A percentile compares a stretch with the other conserved stretches of the same genome.
Evolutionary conservation across 371 early-diverging fungal genomes (phyloP).

Genomic region (Umbelopsis sp.): DNA sequence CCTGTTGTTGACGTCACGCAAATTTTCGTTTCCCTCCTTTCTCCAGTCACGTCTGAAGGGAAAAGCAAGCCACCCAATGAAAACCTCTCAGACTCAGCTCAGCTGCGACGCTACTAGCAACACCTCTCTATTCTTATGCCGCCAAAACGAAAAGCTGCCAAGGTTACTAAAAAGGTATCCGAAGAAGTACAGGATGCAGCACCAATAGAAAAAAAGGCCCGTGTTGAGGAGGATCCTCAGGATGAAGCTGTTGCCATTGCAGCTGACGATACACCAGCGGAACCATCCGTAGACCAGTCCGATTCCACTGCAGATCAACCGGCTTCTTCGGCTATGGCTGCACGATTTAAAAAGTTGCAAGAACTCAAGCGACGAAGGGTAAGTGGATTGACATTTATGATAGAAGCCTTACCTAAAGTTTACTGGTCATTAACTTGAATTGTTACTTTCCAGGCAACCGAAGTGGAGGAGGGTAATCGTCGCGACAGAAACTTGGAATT

Average conservation of each 20-base stretch:
- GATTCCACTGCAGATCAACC: background rate
- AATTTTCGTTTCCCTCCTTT: background rate
- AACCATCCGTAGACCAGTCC: no score
- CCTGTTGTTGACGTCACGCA: slow-evolving; percentile 13
- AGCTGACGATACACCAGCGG: no score
- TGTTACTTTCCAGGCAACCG: slow-evolving; percentile 42
- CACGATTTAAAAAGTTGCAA: slow-evolving; percentile 57
- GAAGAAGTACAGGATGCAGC: background rate
- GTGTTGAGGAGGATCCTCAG: slow-evolving; percentile 10
- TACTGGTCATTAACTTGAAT: background rate
- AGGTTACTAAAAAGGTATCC: background rate
- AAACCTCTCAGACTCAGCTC: background rate
- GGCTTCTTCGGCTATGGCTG: slow-evolving; percentile 29
- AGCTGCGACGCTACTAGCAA: background rate
- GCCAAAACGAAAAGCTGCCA: slow-evolving; percentile 15
- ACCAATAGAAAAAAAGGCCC: background rate
- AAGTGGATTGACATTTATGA: background rate
- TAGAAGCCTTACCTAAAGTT: background rate
- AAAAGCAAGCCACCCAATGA: slow-evolving; percentile 1
- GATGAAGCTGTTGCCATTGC: background rate
- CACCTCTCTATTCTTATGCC: background rate
- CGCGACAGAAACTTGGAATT: slow-evolving; percentile 81
- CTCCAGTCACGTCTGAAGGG: background rate
- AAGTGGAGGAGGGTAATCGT: slow-evolving; percentile 73
- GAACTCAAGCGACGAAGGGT: slow-evolving; percentile 60